A percentile compares a stretch with the other conserved stretches of the same genome.
These are phyloP conservation scores for Symbiodinium natans DNA, from an alignment of 73 alveolate species.

Conservation along the genomic window DNA sequence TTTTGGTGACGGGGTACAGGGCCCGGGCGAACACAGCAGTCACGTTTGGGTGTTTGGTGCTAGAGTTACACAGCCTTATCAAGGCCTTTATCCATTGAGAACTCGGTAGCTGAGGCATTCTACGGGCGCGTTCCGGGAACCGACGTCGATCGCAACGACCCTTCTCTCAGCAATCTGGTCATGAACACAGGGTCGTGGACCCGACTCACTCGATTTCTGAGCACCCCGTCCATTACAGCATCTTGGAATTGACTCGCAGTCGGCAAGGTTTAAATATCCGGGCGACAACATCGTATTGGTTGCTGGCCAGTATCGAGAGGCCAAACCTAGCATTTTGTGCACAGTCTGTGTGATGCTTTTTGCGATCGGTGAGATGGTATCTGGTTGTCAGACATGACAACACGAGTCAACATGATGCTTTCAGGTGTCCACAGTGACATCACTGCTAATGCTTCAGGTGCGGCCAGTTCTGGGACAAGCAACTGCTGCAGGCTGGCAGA, in stretches of 20 bases:
- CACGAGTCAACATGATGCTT: too few species aligned
- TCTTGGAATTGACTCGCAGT: not conserved
- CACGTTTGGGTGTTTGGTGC: not conserved
- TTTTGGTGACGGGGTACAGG: too few species aligned
- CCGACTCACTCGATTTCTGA: not conserved
- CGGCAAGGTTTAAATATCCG: constrained; percentile 51
- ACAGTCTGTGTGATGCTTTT: too few species aligned
- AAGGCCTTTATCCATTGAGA: not conserved
- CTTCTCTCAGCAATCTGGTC: not conserved
- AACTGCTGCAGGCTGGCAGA: constrained; percentile 10
- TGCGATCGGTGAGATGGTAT: too few species aligned
- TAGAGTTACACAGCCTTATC: too few species aligned
- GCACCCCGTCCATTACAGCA: too few species aligned
- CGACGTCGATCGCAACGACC: constrained; percentile 37
- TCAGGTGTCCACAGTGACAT: too few species aligned
- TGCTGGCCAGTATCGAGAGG: constrained; percentile 90
- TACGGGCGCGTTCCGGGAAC: constrained; percentile 57
- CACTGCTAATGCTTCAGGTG: not conserved
- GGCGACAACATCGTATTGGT: constrained; percentile 56
- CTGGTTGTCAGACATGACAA: too few species aligned
- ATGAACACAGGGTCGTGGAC: constrained; percentile 35
- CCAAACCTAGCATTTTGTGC: too few species aligned
- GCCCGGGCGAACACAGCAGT: too few species aligned
- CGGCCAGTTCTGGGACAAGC: constrained; percentile 73
- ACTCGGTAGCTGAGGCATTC: constrained; percentile 6